Evolutionary conservation across 2,329 filamentous ascomycete species (phyloP).

Genomic region (Fusarium nematophilum): DNA sequence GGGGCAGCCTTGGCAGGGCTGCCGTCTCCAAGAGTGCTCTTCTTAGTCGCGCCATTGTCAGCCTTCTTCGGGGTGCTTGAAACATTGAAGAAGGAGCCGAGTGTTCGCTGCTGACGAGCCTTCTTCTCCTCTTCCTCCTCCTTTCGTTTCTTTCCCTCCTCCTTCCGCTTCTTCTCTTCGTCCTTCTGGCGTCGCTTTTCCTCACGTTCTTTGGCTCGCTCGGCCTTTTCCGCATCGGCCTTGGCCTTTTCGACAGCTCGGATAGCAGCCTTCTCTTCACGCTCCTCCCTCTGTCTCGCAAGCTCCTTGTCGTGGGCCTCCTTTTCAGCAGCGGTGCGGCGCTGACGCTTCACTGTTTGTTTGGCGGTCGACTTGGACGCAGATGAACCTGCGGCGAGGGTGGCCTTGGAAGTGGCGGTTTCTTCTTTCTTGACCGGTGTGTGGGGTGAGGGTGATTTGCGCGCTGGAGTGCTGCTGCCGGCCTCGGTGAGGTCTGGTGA

Average conservation of each 20-base stretch:
- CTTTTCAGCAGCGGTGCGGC: constrained; percentile 56
- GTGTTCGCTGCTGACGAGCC: constrained; percentile 59
- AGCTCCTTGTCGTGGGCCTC: constrained; percentile 52
- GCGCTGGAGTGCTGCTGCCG: constrained; percentile 54
- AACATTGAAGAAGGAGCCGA: constrained; percentile 60
- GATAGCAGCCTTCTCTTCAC: constrained; percentile 44
- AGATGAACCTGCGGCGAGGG: background rate
- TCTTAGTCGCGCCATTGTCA: constrained; percentile 47
- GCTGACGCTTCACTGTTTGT: constrained; percentile 54
- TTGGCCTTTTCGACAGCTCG: constrained; percentile 46
- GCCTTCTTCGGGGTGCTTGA: constrained; percentile 56
- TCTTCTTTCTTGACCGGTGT: constrained; percentile 46
- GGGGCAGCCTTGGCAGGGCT: constrained; percentile 24
- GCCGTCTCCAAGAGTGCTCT: constrained; percentile 45
- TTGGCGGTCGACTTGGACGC: constrained; percentile 36
- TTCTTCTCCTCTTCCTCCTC: constrained; percentile 66
- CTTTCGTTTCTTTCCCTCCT: constrained; percentile 57
- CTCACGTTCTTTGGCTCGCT: constrained; percentile 51
- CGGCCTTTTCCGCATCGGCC: constrained; percentile 52
- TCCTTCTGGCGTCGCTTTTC: constrained; percentile 54
- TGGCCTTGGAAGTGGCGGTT: constrained; percentile 2
- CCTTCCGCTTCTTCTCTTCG: constrained; percentile 56
- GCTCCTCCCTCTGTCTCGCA: constrained; percentile 53
- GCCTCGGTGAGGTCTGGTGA: constrained; percentile 56
- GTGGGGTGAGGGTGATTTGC: constrained; percentile 50